Evolutionary conservation across 2,329 filamentous ascomycete species (phyloP).

Genomic region (Fusarium sp.): DNA sequence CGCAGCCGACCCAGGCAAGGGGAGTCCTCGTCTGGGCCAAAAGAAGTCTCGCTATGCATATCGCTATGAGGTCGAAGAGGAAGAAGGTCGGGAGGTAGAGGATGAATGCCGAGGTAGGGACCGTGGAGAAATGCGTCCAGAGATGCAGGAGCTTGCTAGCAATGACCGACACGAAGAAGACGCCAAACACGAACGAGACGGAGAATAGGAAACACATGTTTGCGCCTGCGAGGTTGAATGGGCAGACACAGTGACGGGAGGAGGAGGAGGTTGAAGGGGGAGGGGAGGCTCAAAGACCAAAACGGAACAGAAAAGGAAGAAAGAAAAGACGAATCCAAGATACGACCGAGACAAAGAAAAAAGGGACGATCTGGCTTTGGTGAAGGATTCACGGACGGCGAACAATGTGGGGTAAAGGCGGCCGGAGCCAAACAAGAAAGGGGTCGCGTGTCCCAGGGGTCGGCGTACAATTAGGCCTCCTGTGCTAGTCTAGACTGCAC

Average conservation of each 20-base stretch:
- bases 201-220: constrained; percentile 42
- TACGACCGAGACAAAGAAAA: constrained; percentile 3
- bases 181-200: constrained; percentile 49
- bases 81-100: constrained; percentile 53
- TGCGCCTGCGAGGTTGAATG: constrained; percentile 35
- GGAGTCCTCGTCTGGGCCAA: constrained; percentile 42
- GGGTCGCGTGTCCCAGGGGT: constrained; percentile 44
- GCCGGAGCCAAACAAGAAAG: constrained; percentile 42
- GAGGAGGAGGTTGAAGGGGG: constrained; percentile 12
- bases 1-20: constrained; percentile 40
- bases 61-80: constrained; percentile 47
- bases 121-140: constrained; percentile 45
- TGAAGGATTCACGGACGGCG: not conserved
- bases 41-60: constrained; percentile 47
- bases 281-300: constrained; percentile 5
- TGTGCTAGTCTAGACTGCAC: not conserved
- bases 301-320: constrained; percentile 16
- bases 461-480: not conserved
- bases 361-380: constrained; percentile 23
- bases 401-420: constrained; percentile 39
- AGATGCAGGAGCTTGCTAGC: constrained; percentile 51
- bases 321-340: constrained; percentile 14
- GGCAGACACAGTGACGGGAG: constrained; percentile 21
- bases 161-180: constrained; percentile 50
- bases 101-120: constrained; percentile 50